Base-by-base conservation (phyloP, 1,284 basidiomycete species). In the Pseudozyma pruni region DNA sequence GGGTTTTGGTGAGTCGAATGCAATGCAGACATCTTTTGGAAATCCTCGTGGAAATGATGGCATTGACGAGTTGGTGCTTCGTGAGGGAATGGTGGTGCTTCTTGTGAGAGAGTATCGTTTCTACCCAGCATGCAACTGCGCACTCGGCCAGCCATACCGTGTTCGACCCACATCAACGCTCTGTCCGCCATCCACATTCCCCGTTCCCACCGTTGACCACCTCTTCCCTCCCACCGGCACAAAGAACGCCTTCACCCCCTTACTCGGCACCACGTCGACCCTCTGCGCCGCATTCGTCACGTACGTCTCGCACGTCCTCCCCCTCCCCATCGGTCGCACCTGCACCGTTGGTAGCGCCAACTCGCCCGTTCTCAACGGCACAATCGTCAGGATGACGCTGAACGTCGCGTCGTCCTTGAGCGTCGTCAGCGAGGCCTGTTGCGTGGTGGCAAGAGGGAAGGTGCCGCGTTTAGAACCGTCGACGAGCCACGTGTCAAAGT, bases 1-100 rank as follows among this genome's bases (percentile, higher is more conserved):
- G 92, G 88, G 40, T 97, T 95, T 84, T 98, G 94, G 92, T 95
- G 32, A 39, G 8, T 27, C 29, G 16, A 3, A 17, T 2, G 22
- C 22, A 45, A 22, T 23, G 20, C 31, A 20, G 16, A 45, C 3
- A n/a, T n/a, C n/a, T n/a, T n/a, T n/a, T n/a, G n/a, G n/a, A n/a
- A n/a, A n/a, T n/a, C n/a, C n/a, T n/a, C n/a, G n/a, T n/a, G n/a
- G n/a, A n/a, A n/a, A n/a, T n/a, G n/a, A n/a, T n/a, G n/a, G n/a
- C n/a, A n/a, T n/a, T n/a, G 27, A 29, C 27, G 27, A 29, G 6
- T 6, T 29, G 27, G 27, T 29, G n/a, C n/a, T n/a, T n/a, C n/a
- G 27, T 29, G 27, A 29, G 27, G 7, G 27, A 29, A 29, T 7
- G 11, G 27, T 29, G n/a, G n/a, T n/a, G 17, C 29, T 13, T 13